Evolutionary conservation across 805 yeast species (phyloP), one percentile per base, ranked within the genome.

Genomic region (Sugiyamaella americana): DNA sequence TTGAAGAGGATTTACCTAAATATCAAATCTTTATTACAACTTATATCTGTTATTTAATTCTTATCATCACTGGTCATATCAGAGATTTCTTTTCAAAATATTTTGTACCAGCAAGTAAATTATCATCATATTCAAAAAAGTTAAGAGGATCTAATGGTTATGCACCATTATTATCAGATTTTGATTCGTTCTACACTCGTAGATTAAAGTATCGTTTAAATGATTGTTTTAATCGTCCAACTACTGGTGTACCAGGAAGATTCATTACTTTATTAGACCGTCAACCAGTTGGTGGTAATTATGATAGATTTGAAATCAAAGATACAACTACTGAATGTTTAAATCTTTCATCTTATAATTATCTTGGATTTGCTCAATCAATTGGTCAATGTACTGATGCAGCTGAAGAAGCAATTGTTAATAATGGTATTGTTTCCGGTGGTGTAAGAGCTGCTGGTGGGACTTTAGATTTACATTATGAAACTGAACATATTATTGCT

Each of bases 181-280:
- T 91, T 63, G 99, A 93, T 66, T 80, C 86, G 53, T 94, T 93
- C 64, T 93, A 89, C 65, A 83, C 89, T 37, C 82, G 99, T 58
- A 81, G 98, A 59, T 76, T 93, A 73, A 89, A 93, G 64, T 78
- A 76, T 56, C 84, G 96, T 66, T 78, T 93, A 49, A 95, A 86
- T 63, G 98, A 91, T 67, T 87, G 96, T 66, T 93, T 93, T 65
- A 87, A 94, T 1, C 80, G 96, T 63, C 96, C 96, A 37, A 87
- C 94, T n/a, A 84, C 85, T 50, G 98, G 97, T 43, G 98, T 91
- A 18, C 98, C 99, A 1, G 99, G 99, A 22, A 79, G 99, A 64
- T 82, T 73, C 59, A 80, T 91, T 57, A 77, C 80, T 48, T 82
- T 95, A 58, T 81, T 83, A 58, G 89, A 87, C 58, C 79, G 98